These are phyloP conservation scores for Eucalyptus caleyi DNA, from an alignment of 345 rosid species.

Conservation along the genomic window DNA sequence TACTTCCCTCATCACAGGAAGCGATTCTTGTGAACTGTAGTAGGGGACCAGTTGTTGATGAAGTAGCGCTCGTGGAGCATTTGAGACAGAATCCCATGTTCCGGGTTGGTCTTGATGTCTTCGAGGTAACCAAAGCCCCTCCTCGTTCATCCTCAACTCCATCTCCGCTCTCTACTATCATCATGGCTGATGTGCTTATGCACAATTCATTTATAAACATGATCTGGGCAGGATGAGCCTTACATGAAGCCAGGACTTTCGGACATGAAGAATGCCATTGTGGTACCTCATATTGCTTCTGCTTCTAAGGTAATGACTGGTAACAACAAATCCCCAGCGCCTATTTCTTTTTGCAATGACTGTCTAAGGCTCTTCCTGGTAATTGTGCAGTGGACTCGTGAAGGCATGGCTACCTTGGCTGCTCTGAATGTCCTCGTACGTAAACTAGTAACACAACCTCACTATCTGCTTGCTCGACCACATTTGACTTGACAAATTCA, in stretches of 20 bases:
- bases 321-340: background rate
- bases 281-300: slow-evolving; percentile 96
- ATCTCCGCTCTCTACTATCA: background rate
- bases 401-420: slow-evolving; percentile 97
- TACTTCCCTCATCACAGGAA: slow-evolving; percentile 33
- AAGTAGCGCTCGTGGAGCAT: slow-evolving; percentile 85
- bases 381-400: slow-evolving; percentile 84
- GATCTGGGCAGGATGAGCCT: slow-evolving; percentile 65
- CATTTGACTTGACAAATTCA: background rate
- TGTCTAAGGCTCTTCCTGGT: background rate
- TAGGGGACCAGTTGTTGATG: slow-evolving; percentile 90
- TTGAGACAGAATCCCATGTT: slow-evolving; percentile 88
- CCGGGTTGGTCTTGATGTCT: slow-evolving; percentile 97
- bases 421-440: slow-evolving; percentile 87
- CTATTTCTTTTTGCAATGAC: background rate
- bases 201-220: background rate
- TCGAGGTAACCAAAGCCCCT: slow-evolving; percentile 39
- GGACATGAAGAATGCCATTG: slow-evolving; percentile 81
- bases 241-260: slow-evolving; percentile 96
- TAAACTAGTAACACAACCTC: background rate
- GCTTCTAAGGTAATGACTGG: slow-evolving; percentile 71
- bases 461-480: background rate
- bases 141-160: background rate
- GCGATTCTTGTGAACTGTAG: slow-evolving; percentile 95
- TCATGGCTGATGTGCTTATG: background rate